Evolutionary conservation across 495 filamentous ascomycete genomes (phyloP), one percentile per base, ranked within the genome.

Genomic region (Tetracladium setigerum): DNA sequence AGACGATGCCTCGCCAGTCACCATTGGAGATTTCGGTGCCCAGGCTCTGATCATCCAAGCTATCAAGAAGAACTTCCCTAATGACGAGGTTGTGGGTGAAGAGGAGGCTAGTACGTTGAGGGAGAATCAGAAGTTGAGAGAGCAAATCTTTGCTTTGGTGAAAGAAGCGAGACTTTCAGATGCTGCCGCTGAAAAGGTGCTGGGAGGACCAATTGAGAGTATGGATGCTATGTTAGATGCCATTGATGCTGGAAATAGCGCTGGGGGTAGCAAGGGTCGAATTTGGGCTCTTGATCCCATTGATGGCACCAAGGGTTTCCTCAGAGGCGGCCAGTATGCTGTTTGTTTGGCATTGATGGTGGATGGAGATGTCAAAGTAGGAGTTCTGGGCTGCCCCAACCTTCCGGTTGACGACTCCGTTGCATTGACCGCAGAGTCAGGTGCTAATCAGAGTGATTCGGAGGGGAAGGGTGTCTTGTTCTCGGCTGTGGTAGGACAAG

Each of bases 241-340:
- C 41, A 89, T 99, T 59, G 92, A 95, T 67, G 67, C 71, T 40
- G 92, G 92, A 34, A 83, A 83, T 50, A 89, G 84, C 58, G 64
- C 76, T 35, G 92, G 94, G 50, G 92, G 92, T 15, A 53, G 71
- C 38, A 77, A 75, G 55, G 92, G 92, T 19, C 75, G 92, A 49
- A 88, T 96, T 65, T 99, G 92, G 92, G 87, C 92, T 15, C 73
- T 99, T 39, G 92, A 99, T 67, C 92, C 92, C 32, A 95, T 99
- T 49, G 92, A 99, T 64, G 92, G 92, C 38, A 99, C 92, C 46
- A 92, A 94, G 65, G 92, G 92, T 19, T 99, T 99, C 68, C 72
- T 99, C 42, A 76, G 92, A 40, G 94, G 94, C n/a, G 92, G 88
- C 14, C 92, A 99, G 67, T 99, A 99, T 61, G 92, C 92, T 17